Evolutionary conservation across 1,139 yeast species (phyloP).

Genomic region (Sugiyamaella xylanicola): DNA sequence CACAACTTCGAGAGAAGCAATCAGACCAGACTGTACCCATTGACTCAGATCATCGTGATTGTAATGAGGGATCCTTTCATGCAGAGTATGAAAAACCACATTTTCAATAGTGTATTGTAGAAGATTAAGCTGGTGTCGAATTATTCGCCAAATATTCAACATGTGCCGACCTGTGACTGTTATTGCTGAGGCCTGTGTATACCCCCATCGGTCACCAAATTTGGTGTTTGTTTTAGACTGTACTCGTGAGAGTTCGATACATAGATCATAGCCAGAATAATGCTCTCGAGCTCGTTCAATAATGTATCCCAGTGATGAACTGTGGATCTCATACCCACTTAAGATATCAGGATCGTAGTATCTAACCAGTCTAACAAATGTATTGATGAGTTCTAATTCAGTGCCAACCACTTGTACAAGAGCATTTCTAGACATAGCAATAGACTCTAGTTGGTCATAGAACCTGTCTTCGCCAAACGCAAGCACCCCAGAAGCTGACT

Average conservation of each 20-base stretch:
- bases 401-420: conserved; percentile 42
- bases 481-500: conserved; percentile 31
- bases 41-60: conserved; percentile 52
- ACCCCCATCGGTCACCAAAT: conserved; percentile 78
- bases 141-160: conserved; percentile 78
- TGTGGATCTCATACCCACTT: conserved; percentile 81
- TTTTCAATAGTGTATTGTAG: conserved; percentile 77
- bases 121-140: conserved; percentile 64
- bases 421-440: conserved; percentile 14
- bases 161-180: conserved; percentile 77
- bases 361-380: conserved; percentile 58
- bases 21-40: conserved; percentile 47
- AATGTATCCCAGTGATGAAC: conserved; percentile 86
- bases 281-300: conserved; percentile 59
- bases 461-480: conserved; percentile 26
- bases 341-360: conserved; percentile 82
- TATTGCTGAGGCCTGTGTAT: conserved; percentile 71
- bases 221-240: conserved; percentile 44
- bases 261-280: conserved; percentile 55
- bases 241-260: conserved; percentile 50
- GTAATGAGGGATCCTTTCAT: conserved; percentile 66
- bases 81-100: conserved; percentile 66
- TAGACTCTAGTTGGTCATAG: conserved; percentile 20
- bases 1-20: conserved; percentile 40
- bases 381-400: conserved; percentile 61